Conservation (phyloP, 805 yeast genomes). For the Pichia paraexigua region DNA sequence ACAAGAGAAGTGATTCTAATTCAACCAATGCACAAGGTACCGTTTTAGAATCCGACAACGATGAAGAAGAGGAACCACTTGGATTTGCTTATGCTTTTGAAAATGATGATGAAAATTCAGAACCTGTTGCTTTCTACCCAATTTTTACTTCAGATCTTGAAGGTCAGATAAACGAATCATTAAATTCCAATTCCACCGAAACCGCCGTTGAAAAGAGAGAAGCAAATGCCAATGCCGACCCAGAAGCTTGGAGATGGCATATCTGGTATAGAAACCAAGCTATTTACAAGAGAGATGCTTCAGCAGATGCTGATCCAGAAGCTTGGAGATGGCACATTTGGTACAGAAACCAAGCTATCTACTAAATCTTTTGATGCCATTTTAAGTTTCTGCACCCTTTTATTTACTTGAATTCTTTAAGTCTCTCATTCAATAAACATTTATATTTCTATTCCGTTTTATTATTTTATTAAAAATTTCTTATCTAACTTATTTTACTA, state of each 20-base stretch:
- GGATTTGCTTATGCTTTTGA: conserved; percentile 2
- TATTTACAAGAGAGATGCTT: conserved; percentile 7
- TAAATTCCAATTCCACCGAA: background rate
- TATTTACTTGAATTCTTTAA: background rate
- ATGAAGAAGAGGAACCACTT: conserved; percentile 4
- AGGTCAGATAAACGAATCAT: background rate
- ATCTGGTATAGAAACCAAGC: conserved; percentile 1
- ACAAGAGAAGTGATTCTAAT: conserved; percentile 19
- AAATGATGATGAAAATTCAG: conserved; percentile 1
- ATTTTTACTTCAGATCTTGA: conserved; percentile 5
- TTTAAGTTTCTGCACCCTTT: background rate
- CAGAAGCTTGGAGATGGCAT: conserved; percentile 9
- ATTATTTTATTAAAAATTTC: background rate
- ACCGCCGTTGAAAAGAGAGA: background rate
- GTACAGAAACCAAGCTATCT: background rate
- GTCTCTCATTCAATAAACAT: background rate
- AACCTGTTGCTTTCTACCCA: conserved; percentile 6
- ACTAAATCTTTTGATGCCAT: background rate
- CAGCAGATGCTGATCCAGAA: background rate
- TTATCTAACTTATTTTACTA: too few relatives aligned
- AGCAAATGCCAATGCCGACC: conserved; percentile 4
- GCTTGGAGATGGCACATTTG: conserved; percentile 9
- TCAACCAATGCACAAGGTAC: background rate
- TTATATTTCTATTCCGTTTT: background rate
- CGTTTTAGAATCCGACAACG: background rate